A percentile compares a stretch with the other conserved stretches of the same genome.
Conservation (phyloP, 2,329 filamentous ascomycete genomes). For the Periconia digitata region DNA sequence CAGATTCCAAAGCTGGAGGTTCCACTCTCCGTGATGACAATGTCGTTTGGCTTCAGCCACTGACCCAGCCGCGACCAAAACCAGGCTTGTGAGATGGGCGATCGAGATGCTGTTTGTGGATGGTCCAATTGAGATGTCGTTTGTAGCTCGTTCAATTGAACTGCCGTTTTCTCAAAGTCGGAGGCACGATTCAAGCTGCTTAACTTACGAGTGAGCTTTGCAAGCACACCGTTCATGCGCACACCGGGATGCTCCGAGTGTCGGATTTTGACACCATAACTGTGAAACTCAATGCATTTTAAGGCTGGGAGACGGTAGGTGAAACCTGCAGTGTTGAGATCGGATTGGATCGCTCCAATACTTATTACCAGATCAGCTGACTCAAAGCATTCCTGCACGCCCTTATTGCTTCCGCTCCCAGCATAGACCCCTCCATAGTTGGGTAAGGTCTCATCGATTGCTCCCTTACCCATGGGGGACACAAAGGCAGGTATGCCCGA, state of each 20-base stretch:
- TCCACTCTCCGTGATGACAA: constrained; percentile 84
- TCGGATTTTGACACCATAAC: constrained; percentile 69
- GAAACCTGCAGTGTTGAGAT: constrained; percentile 84
- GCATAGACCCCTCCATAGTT: constrained; percentile 84
- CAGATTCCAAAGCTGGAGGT: constrained; percentile 87
- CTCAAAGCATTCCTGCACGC: constrained; percentile 66
- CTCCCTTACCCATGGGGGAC: constrained; percentile 88
- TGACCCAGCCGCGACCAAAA: constrained; percentile 77
- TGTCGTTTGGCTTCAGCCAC: constrained; percentile 71
- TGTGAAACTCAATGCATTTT: constrained; percentile 80
- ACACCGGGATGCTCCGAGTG: constrained; percentile 79
- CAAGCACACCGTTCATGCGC: constrained; percentile 75
- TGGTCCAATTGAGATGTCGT: no score
- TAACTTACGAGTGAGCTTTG: constrained; percentile 64
- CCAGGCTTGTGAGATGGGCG: constrained; percentile 66
- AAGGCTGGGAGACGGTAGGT: constrained; percentile 76
- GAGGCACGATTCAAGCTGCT: constrained; percentile 55
- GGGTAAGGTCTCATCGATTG: constrained; percentile 73
- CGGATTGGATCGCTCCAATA: constrained; percentile 70
- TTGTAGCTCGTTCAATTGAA: no score
- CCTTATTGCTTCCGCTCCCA: constrained; percentile 70
- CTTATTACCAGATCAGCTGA: constrained; percentile 69
- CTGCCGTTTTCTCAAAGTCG: no score
- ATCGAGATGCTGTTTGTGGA: constrained; percentile 55
- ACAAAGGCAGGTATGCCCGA: constrained; percentile 79